Evolutionary conservation across 805 yeast species (phyloP).

Genomic region (Pichia insulana): DNA sequence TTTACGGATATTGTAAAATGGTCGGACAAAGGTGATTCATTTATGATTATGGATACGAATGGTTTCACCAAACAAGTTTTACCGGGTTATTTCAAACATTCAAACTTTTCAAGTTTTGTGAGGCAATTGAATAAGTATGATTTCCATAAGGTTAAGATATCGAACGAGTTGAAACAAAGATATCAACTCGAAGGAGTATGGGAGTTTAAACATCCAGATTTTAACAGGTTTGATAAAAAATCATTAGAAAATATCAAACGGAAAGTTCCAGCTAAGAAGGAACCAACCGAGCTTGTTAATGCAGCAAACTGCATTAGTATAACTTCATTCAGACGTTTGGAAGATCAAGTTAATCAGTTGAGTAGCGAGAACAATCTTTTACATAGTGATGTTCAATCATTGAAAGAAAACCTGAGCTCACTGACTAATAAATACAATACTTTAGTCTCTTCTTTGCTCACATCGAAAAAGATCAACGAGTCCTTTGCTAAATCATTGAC

Average conservation of each 20-base stretch:
- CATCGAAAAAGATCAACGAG: slow-evolving; percentile 49
- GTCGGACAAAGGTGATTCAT: slow-evolving; percentile 79
- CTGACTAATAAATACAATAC: slow-evolving; percentile 54
- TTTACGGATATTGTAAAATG: slow-evolving; percentile 73
- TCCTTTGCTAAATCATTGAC: slow-evolving; percentile 45
- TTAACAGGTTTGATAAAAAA: slow-evolving; percentile 65
- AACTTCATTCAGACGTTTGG: slow-evolving; percentile 18
- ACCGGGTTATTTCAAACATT: slow-evolving; percentile 90
- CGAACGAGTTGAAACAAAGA: slow-evolving; percentile 58
- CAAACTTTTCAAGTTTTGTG: slow-evolving; percentile 90
- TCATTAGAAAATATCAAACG: slow-evolving; percentile 81
- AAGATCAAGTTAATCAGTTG: slow-evolving; percentile 24
- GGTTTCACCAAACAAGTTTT: slow-evolving; percentile 82
- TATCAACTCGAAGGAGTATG: slow-evolving; percentile 56
- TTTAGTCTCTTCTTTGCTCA: slow-evolving; percentile 50
- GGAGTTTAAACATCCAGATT: slow-evolving; percentile 93
- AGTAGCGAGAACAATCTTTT: slow-evolving; percentile 22
- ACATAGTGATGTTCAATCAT: slow-evolving; percentile 27
- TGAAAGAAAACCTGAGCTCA: slow-evolving; percentile 30
- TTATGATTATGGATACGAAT: slow-evolving; percentile 82
- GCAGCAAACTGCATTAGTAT: slow-evolving; percentile 1
- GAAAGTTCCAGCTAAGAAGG: slow-evolving; percentile 50
- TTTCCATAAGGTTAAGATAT: slow-evolving; percentile 85
- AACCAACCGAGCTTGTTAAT: slow-evolving; percentile 12
- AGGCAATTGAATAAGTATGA: slow-evolving; percentile 94